Evolutionary conservation across 495 filamentous ascomycete species (phyloP).

Genomic region (Hyaloscypha variabilis): DNA sequence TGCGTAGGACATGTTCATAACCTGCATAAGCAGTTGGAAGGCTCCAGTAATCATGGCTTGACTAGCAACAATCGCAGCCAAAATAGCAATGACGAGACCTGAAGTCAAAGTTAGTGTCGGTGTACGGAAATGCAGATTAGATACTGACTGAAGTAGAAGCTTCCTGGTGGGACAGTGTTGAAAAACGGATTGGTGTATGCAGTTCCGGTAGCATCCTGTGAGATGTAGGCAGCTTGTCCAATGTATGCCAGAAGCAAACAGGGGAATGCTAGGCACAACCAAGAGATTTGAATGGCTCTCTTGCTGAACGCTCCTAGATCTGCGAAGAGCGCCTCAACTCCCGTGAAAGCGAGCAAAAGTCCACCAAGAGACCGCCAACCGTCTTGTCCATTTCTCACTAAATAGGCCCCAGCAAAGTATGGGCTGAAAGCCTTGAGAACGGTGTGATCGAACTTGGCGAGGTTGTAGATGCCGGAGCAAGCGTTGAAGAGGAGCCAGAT

Average conservation of each 20-base stretch:
- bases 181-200: slow-evolving; percentile 76
- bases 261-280: slow-evolving; percentile 65
- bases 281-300: slow-evolving; percentile 64
- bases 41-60: slow-evolving; percentile 79
- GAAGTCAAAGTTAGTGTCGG: neutral
- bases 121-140: neutral
- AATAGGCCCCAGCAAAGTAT: slow-evolving; percentile 61
- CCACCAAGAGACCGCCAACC: slow-evolving; percentile 73
- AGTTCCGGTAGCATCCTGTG: slow-evolving; percentile 47
- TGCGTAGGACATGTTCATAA: slow-evolving; percentile 76
- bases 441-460: slow-evolving; percentile 61
- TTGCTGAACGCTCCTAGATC: slow-evolving; percentile 71
- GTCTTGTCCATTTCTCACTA: slow-evolving; percentile 59
- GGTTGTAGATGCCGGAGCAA: slow-evolving; percentile 71
- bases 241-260: slow-evolving; percentile 73
- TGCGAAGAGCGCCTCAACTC: slow-evolving; percentile 75
- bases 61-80: slow-evolving; percentile 61
- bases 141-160: slow-evolving; percentile 56
- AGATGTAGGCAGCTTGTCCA: slow-evolving; percentile 75
- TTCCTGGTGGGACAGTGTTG: slow-evolving; percentile 65
- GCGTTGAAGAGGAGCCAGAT: slow-evolving; percentile 73
- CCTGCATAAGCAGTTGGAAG: slow-evolving; percentile 70
- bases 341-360: slow-evolving; percentile 71
- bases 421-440: slow-evolving; percentile 74
- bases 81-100: slow-evolving; percentile 55